A percentile compares a stretch with the other conserved stretches of the same genome.
Conservation (phyloP, 2,329 filamentous ascomycete genomes). For the Plectosphaerella cucumerina region DNA sequence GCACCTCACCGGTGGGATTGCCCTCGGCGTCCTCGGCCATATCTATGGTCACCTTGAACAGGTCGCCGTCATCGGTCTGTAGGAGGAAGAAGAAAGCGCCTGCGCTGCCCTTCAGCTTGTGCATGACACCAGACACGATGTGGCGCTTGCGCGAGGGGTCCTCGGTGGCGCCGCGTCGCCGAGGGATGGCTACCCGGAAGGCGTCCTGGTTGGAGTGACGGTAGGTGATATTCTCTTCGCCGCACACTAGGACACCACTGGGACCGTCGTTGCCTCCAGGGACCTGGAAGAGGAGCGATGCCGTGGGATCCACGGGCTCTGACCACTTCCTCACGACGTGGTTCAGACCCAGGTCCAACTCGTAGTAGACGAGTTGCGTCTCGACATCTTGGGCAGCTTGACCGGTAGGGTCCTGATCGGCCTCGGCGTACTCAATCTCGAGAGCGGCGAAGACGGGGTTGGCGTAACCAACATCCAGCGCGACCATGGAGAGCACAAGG, state of each 20-base stretch:
- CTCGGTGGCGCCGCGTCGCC: constrained; percentile 81
- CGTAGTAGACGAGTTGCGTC: constrained; percentile 93
- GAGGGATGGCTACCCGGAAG: constrained; percentile 83
- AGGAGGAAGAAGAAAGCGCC: constrained; percentile 96
- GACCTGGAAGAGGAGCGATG: constrained; percentile 89
- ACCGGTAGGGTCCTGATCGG: constrained; percentile 86
- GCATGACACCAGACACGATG: constrained; percentile 91
- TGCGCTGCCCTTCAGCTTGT: constrained; percentile 77
- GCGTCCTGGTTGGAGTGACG: constrained; percentile 93
- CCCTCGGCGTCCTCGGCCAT: constrained; percentile 80
- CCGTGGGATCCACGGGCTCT: constrained; percentile 84
- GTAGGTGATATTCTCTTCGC: constrained; percentile 92
- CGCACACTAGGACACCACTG: constrained; percentile 91
- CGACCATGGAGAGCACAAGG: constrained; percentile 81
- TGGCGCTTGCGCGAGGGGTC: constrained; percentile 85
- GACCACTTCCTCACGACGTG: constrained; percentile 97
- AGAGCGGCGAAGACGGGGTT: constrained; percentile 95
- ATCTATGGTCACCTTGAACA: constrained; percentile 94
- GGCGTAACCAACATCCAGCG: constrained; percentile 91
- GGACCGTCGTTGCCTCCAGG: constrained; percentile 91
- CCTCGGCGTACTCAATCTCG: constrained; percentile 88
- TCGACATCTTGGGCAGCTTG: constrained; percentile 77
- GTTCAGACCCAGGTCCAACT: constrained; percentile 92
- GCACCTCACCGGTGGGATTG: constrained; percentile 75
- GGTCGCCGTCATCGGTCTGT: constrained; percentile 94